Percentiles rank a stretch among this genome's conserved stretches.
Evolutionary conservation across 345 rosid genomes (phyloP).

Genomic region (Litchi chinensis): DNA sequence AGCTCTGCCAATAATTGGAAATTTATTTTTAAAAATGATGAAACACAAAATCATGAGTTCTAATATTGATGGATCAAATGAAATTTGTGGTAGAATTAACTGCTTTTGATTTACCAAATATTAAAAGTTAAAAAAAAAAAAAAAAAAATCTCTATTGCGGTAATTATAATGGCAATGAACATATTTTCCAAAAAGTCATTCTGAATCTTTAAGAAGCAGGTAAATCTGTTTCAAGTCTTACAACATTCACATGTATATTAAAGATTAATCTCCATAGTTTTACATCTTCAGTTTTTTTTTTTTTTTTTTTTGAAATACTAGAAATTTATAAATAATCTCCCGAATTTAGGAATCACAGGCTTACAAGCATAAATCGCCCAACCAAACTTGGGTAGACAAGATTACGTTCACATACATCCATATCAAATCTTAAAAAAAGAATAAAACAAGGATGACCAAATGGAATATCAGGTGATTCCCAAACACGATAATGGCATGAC

Average conservation of each 20-base stretch:
- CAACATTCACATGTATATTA: background rate
- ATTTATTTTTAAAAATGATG: background rate
- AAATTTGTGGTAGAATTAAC: background rate
- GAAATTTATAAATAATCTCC: no score
- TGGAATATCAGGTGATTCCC: no score
- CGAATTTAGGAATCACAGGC: no score
- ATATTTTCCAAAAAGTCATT: background rate
- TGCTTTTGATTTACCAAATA: background rate
- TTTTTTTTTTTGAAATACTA: no score
- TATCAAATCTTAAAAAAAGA: no score
- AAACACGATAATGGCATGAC: no score
- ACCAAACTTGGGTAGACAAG: no score
- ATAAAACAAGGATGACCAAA: no score
- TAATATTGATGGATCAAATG: background rate
- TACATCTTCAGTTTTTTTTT: no score
- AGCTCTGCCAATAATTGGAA: conserved; percentile 36
- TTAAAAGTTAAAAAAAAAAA: background rate
- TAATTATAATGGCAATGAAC: background rate
- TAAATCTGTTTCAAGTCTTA: background rate
- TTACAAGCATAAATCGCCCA: no score
- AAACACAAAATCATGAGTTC: background rate
- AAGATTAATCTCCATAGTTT: background rate
- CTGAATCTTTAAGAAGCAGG: background rate
- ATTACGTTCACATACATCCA: no score
- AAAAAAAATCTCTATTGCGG: background rate